phyloP scores from a whole-genome alignment of 116 monocot genomes.

The Posidonia oceanica region DNA sequence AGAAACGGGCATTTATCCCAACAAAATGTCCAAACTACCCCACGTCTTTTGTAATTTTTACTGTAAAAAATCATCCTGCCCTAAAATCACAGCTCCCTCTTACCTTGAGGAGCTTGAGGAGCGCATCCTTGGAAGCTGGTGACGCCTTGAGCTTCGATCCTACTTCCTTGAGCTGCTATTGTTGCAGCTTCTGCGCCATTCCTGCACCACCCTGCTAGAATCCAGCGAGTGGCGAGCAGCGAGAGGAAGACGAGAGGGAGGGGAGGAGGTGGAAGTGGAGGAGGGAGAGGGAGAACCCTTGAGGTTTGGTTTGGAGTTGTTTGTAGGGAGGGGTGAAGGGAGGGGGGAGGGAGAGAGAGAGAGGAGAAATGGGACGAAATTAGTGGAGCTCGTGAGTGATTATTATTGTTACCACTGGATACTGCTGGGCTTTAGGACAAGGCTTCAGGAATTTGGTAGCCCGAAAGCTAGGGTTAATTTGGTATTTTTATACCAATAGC shows the following conservation, averaged over 20 bases:
- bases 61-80: too few species aligned
- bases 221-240: neutral
- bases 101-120: slow-evolving; percentile 81
- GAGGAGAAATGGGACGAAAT: neutral
- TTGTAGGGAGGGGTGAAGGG: neutral
- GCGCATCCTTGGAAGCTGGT: slow-evolving; percentile 71
- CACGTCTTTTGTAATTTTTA: too few species aligned
- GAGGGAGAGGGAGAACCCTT: neutral
- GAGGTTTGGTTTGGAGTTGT: neutral
- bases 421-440: neutral
- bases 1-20: too few species aligned
- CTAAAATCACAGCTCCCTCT: slow-evolving; percentile 3
- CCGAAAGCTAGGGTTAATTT: too few species aligned
- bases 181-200: slow-evolving; percentile 62
- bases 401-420: too few species aligned
- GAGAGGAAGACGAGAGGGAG: too few species aligned
- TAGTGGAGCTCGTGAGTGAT: too few species aligned
- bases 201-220: neutral
- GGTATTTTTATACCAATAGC: too few species aligned
- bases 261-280: neutral
- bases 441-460: neutral
- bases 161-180: slow-evolving; percentile 57
- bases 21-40: too few species aligned
- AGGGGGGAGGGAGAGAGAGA: neutral
- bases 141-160: slow-evolving; percentile 67